Evolutionary conservation across 768 basidiomycete species (phyloP).

Genomic region (Agaricus blazei): DNA sequence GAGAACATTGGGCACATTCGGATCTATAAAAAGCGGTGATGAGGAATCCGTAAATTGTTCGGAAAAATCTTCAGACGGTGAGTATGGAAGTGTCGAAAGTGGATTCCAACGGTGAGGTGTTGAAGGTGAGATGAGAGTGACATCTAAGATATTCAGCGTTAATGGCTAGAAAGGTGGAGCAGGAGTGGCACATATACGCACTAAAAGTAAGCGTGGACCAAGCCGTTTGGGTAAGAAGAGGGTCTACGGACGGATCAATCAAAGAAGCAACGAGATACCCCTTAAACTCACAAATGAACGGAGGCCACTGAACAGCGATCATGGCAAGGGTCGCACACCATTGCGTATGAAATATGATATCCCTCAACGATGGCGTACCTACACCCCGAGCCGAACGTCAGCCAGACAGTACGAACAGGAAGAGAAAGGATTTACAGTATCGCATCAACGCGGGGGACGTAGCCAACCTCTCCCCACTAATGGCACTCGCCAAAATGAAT

Average conservation of each 20-base stretch:
- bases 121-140: conserved; percentile 56
- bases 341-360: conserved; percentile 90
- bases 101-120: conserved; percentile 62
- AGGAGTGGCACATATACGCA: conserved; percentile 22
- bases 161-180: background rate
- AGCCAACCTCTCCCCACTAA: conserved; percentile 87
- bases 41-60: conserved; percentile 64
- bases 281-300: conserved; percentile 73
- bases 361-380: conserved; percentile 91
- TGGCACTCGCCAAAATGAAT: conserved; percentile 86
- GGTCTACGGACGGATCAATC: conserved; percentile 49
- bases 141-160: conserved; percentile 41
- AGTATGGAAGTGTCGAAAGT: conserved; percentile 47
- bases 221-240: conserved; percentile 80
- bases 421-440: conserved; percentile 58
- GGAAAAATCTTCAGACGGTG: conserved; percentile 65
- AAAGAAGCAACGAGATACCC: conserved; percentile 9
- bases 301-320: conserved; percentile 95
- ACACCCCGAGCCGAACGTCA: background rate
- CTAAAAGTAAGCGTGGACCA: conserved; percentile 85
- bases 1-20: conserved; percentile 61
- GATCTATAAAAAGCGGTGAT: conserved; percentile 77
- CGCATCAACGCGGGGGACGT: conserved; percentile 82
- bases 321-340: conserved; percentile 87
- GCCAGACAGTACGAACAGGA: background rate